Evolutionary conservation across 2,329 filamentous ascomycete genomes (phyloP), one percentile per base, ranked within the genome.

Genomic region (Aspergillus pseudotamarii): DNA sequence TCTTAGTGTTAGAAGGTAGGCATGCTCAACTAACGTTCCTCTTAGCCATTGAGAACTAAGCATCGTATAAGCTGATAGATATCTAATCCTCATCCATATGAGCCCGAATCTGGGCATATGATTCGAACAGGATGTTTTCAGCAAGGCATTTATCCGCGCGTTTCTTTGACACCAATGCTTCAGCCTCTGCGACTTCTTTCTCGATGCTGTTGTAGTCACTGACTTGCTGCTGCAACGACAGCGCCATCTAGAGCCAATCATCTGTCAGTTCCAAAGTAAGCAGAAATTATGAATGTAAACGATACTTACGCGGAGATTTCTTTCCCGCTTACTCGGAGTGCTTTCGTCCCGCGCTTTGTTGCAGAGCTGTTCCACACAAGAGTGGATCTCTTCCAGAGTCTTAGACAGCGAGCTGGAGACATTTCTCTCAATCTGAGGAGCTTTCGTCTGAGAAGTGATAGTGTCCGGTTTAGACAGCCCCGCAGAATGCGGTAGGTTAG

Each of bases 241-340:
- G 59, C 2, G 65, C 66, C 48, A 66, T 51, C 68, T 71, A 48
- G 6, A 8, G 45, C 36, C 51, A 56, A 19, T 50, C 11, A 34
- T 60, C 51, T 64, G 53, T 48, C 26, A 53, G 28, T 23, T 26
- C 26, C 5, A 19, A 45, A 58, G 23, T n/a, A 5, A 56, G 2
- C 16, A 38, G 11, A 54, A 14, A 46, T n/a, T 4, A 32, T 16
- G 11, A 45, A 46, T 21, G 6, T 11, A 5, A 45, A 36, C 46
- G 38, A 16, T 32, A 55, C 68, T 64, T 66, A 71, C 69, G n/a
- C 63, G 61, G 46, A 71, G 59, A 21, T 64, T 60, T 38, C 58
- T 53, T 28, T 69, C 66, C 43, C 68, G 62, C 53, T 63, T 56
- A n/a, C 21, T 51, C 12, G 63, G 32, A 6, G 53, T 61, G 5